These are phyloP conservation scores for Colletotrichum sp. DNA, from an alignment of 2,329 filamentous ascomycete genomes.

Conservation along the genomic window DNA sequence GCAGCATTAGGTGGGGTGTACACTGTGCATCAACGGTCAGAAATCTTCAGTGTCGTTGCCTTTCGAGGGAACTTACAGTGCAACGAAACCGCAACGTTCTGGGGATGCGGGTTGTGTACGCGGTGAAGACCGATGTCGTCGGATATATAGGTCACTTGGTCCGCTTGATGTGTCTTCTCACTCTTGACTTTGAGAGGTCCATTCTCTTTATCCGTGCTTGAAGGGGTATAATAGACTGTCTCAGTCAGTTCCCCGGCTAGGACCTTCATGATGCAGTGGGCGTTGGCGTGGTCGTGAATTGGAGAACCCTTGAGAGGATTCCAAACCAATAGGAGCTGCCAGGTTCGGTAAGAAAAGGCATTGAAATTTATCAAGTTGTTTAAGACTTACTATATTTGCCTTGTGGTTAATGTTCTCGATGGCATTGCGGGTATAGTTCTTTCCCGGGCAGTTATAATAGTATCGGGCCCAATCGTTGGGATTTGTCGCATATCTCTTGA, in stretches of 20 bases:
- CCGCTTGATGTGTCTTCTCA: not conserved
- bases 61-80: not conserved
- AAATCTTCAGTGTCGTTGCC: fast-evolving
- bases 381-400: not conserved
- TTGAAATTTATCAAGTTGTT: fast-evolving
- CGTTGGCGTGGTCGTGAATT: not conserved
- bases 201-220: not conserved
- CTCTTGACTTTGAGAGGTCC: not conserved
- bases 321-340: not conserved
- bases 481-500: not conserved
- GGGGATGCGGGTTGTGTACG: not conserved
- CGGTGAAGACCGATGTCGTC: not conserved
- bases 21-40: not conserved
- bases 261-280: not conserved
- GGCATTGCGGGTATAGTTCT: not conserved
- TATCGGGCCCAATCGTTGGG: not conserved
- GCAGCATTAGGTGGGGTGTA: not conserved
- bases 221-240: not conserved
- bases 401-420: not conserved
- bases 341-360: not conserved
- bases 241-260: not conserved
- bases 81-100: not conserved
- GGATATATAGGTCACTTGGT: not conserved
- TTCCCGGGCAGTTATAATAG: not conserved
- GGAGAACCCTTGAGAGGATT: not conserved